phyloP scores from a whole-genome alignment of 106 monocot species.

The Dioscorea dumetorum region DNA sequence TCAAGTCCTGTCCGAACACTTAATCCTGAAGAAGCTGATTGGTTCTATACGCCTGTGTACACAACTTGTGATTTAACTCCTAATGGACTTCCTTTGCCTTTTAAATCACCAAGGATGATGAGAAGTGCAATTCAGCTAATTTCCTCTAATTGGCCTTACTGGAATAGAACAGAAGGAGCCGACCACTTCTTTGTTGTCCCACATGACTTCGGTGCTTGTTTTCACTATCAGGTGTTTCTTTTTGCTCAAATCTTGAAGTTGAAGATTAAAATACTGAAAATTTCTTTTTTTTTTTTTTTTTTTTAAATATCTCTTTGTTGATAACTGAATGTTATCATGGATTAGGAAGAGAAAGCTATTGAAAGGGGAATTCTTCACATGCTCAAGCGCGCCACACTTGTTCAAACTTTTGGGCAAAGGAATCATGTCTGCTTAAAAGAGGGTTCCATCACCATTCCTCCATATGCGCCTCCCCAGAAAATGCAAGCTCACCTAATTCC shows the following conservation, averaged over 20 bases:
- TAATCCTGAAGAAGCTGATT: slow-evolving; percentile 81
- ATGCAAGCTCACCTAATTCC: slow-evolving; percentile 83
- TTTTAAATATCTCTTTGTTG: too few relatives aligned
- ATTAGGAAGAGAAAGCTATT: slow-evolving; percentile 76
- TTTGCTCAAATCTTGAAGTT: too few relatives aligned
- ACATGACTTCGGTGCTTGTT: slow-evolving; percentile 88
- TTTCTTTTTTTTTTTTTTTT: too few relatives aligned
- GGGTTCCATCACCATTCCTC: slow-evolving; percentile 75
- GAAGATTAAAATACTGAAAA: too few relatives aligned
- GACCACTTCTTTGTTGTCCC: slow-evolving; percentile 84
- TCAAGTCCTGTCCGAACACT: slow-evolving; percentile 78
- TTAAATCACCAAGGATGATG: slow-evolving; percentile 80
- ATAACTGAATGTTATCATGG: not conserved
- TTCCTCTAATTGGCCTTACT: slow-evolving; percentile 76
- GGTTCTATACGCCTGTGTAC: slow-evolving; percentile 81
- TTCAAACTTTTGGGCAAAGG: slow-evolving; percentile 76
- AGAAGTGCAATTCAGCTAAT: slow-evolving; percentile 71
- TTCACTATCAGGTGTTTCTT: slow-evolving; percentile 63
- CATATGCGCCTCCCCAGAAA: slow-evolving; percentile 80
- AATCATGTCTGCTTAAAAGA: slow-evolving; percentile 83
- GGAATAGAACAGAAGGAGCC: slow-evolving; percentile 81
- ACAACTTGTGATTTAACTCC: slow-evolving; percentile 77
- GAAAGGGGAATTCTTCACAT: slow-evolving; percentile 69
- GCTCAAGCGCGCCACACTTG: slow-evolving; percentile 68
- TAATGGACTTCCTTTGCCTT: slow-evolving; percentile 69